A percentile compares a stretch with the other conserved stretches of the same genome.
These are phyloP conservation scores for Talaromyces liani DNA, from an alignment of 495 filamentous ascomycete species.

Conservation along the genomic window DNA sequence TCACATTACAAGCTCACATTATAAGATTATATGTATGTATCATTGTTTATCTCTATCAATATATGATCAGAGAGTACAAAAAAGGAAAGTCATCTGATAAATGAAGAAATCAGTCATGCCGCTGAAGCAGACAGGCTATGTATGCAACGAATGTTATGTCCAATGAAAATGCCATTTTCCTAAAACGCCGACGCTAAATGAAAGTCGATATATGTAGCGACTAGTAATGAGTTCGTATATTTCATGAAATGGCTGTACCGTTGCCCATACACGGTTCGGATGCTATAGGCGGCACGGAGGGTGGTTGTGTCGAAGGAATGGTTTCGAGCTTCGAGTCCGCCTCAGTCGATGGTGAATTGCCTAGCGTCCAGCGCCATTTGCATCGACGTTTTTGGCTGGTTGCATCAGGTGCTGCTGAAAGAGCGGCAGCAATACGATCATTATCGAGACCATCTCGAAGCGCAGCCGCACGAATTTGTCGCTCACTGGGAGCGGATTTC, in stretches of 20 bases:
- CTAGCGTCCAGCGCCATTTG: conserved; percentile 54
- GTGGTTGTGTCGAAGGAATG: background rate
- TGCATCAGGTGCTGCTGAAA: conserved; percentile 43
- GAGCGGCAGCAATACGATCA: conserved; percentile 24
- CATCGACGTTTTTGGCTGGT: conserved; percentile 42
- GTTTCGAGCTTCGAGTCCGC: background rate
- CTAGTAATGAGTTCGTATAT: background rate
- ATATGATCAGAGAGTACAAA: background rate
- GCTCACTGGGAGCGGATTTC: conserved; percentile 28
- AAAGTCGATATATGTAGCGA: background rate
- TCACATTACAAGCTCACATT: too few relatives aligned
- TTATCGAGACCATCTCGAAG: conserved; percentile 30
- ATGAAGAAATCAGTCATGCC: background rate
- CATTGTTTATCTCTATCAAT: background rate
- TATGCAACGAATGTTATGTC: background rate
- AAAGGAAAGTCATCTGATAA: background rate
- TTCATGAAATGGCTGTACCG: background rate
- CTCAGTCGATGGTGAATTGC: conserved; percentile 3
- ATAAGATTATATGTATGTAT: background rate
- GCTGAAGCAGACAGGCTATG: background rate
- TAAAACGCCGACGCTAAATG: background rate
- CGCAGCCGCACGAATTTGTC: conserved; percentile 36
- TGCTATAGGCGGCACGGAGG: background rate
- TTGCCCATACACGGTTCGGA: background rate
- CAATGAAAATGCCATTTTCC: background rate